Conservation (phyloP, 495 filamentous ascomycete species). For the Penicillium riverlandense region DNA sequence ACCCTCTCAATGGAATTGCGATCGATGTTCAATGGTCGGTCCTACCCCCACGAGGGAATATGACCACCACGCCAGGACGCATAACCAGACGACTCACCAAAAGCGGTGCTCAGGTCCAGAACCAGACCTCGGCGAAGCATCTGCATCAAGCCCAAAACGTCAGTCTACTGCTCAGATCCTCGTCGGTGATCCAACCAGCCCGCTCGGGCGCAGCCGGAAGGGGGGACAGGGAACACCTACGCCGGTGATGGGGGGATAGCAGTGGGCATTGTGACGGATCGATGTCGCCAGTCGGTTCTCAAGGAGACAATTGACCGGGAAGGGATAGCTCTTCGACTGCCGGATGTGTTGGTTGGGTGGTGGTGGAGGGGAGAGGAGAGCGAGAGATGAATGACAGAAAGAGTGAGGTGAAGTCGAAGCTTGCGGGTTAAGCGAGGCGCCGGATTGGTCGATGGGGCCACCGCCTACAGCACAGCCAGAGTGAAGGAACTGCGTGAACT, state of each 20-base stretch:
- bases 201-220: conserved; percentile 18
- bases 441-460: conserved; percentile 20
- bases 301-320: conserved; percentile 2
- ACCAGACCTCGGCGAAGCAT: conserved; percentile 69
- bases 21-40: background rate
- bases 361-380: conserved; percentile 18
- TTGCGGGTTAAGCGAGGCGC: conserved; percentile 36
- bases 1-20: background rate
- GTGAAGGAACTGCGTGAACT: background rate
- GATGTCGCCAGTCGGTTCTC: conserved; percentile 13
- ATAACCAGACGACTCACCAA: conserved; percentile 47
- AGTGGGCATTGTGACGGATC: conserved; percentile 34
- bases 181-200: conserved; percentile 6
- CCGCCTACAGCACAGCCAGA: background rate
- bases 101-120: conserved; percentile 68
- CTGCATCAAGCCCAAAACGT: conserved; percentile 24
- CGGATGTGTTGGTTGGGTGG: conserved; percentile 17
- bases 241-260: conserved; percentile 43
- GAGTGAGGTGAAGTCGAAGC: conserved; percentile 32
- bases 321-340: conserved; percentile 11
- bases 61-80: background rate
- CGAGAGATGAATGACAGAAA: conserved; percentile 22
- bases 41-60: no score
- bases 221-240: conserved; percentile 28
- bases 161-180: conserved; percentile 1